Evolutionary conservation across 495 filamentous ascomycete species (phyloP).

Genomic region (Aspergillus nidulans): DNA sequence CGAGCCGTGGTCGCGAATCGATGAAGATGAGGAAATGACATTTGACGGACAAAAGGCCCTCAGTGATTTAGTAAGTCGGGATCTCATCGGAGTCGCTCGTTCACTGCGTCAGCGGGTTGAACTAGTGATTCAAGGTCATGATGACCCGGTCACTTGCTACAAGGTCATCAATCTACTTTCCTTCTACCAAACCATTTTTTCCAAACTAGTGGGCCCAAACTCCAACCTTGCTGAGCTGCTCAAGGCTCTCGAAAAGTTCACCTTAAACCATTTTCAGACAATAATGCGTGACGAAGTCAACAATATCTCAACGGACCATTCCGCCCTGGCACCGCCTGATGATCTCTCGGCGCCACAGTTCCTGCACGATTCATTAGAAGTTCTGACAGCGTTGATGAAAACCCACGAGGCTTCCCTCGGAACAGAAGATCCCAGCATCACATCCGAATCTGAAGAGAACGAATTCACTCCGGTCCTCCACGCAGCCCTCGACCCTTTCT

Average conservation of each 20-base stretch:
- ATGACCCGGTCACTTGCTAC: slow-evolving; percentile 83
- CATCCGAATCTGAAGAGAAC: slow-evolving; percentile 24
- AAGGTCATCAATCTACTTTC: slow-evolving; percentile 80
- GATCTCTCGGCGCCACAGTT: slow-evolving; percentile 81
- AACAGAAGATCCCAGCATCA: slow-evolving; percentile 48
- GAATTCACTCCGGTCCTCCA: slow-evolving; percentile 70
- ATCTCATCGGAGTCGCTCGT: slow-evolving; percentile 72
- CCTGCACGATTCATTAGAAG: slow-evolving; percentile 72
- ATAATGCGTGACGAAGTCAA: slow-evolving; percentile 74
- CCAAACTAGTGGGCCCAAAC: slow-evolving; percentile 65
- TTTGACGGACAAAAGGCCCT: slow-evolving; percentile 84
- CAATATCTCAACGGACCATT: slow-evolving; percentile 65
- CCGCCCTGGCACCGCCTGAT: slow-evolving; percentile 42
- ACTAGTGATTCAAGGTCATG: slow-evolving; percentile 87
- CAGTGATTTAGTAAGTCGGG: slow-evolving; percentile 82
- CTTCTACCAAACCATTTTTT: slow-evolving; percentile 86
- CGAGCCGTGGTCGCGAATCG: slow-evolving; percentile 72
- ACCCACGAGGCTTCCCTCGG: slow-evolving; percentile 78
- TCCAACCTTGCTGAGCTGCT: slow-evolving; percentile 69
- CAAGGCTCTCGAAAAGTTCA: slow-evolving; percentile 64
- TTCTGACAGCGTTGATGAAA: slow-evolving; percentile 69
- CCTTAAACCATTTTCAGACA: slow-evolving; percentile 75
- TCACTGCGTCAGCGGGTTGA: slow-evolving; percentile 79
- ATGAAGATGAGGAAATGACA: slow-evolving; percentile 54
- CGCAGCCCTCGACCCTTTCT: slow-evolving; percentile 82